These are phyloP conservation scores for Cetraspora pellucida DNA, from an alignment of 192 early-diverging fungal species.

Conservation along the genomic window DNA sequence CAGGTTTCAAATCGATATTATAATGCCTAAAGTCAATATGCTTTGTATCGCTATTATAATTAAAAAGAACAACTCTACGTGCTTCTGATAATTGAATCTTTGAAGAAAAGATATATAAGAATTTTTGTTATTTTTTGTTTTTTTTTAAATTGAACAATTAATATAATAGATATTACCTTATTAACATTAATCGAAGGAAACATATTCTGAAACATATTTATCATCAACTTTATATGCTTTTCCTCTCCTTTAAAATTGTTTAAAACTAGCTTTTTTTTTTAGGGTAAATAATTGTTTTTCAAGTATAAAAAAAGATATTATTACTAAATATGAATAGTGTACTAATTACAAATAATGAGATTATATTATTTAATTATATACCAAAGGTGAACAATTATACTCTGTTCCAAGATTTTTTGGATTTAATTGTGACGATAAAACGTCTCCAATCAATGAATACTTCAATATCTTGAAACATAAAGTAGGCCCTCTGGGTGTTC, in stretches of 20 bases:
- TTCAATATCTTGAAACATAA: constrained; percentile 81
- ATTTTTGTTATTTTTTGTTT: neutral
- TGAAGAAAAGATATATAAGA: neutral
- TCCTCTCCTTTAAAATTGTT: constrained; percentile 76
- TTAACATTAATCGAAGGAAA: constrained; percentile 95
- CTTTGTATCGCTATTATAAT: constrained; percentile 82
- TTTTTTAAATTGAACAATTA: neutral
- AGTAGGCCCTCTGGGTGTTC: constrained; percentile 92
- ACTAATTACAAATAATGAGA: neutral
- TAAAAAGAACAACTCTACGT: constrained; percentile 88
- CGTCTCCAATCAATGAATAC: constrained; percentile 85
- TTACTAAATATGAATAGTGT: neutral
- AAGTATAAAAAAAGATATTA: neutral
- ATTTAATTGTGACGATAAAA: constrained; percentile 71
- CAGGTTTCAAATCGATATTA: constrained; percentile 80
- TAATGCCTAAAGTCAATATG: constrained; percentile 95
- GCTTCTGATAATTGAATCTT: constrained; percentile 90
- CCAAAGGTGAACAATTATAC: constrained; percentile 78
- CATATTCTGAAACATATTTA: constrained; percentile 95
- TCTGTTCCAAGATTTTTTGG: constrained; percentile 79
- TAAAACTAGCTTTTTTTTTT: constrained; percentile 58
- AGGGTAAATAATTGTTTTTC: neutral
- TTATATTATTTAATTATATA: constrained; percentile 36
- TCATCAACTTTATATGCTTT: constrained; percentile 88
- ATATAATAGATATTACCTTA: constrained; percentile 54